A percentile compares a stretch with the other conserved stretches of the same genome.
phyloP scores from a whole-genome alignment of 2,329 filamentous ascomycete genomes.

The Graphilbum fragrans region DNA sequence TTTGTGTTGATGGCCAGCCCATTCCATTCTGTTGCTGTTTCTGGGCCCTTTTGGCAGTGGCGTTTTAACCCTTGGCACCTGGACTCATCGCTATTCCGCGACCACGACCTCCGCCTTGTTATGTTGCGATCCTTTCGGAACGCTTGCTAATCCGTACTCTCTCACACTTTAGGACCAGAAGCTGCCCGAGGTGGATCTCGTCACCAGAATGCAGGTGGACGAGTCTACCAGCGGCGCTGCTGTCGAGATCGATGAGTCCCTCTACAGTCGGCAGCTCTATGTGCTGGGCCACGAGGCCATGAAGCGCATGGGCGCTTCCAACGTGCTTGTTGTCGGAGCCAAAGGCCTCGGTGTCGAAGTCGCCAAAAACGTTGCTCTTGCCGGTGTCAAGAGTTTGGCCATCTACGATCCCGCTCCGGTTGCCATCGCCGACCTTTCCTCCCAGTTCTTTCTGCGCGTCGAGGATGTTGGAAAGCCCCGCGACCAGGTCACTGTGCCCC shows the following conservation, averaged over 20 bases:
- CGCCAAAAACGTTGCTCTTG: slow-evolving; percentile 95
- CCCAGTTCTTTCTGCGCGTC: slow-evolving; percentile 89
- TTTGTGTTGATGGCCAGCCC: neutral
- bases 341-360: slow-evolving; percentile 96
- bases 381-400: slow-evolving; percentile 93
- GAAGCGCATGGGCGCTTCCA: slow-evolving; percentile 97
- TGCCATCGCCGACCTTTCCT: slow-evolving; percentile 78
- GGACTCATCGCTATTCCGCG: no score
- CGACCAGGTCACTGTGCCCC: slow-evolving; percentile 74
- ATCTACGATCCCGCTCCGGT: slow-evolving; percentile 82
- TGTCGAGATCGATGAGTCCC: slow-evolving; percentile 57
- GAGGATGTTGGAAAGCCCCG: slow-evolving; percentile 87
- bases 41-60: no score
- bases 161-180: slow-evolving; percentile 27
- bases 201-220: slow-evolving; percentile 55
- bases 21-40: slow-evolving; percentile 1
- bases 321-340: slow-evolving; percentile 82
- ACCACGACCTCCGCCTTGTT: no score
- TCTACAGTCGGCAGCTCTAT: slow-evolving; percentile 64
- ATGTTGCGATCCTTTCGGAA: no score
- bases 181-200: slow-evolving; percentile 47
- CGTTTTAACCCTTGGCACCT: no score
- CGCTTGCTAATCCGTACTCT: slow-evolving; percentile 1
- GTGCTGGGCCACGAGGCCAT: slow-evolving; percentile 71
- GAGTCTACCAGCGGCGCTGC: slow-evolving; percentile 27